Evolutionary conservation across 306 rosid genomes (phyloP).

Genomic region (Rosa multiflora): DNA sequence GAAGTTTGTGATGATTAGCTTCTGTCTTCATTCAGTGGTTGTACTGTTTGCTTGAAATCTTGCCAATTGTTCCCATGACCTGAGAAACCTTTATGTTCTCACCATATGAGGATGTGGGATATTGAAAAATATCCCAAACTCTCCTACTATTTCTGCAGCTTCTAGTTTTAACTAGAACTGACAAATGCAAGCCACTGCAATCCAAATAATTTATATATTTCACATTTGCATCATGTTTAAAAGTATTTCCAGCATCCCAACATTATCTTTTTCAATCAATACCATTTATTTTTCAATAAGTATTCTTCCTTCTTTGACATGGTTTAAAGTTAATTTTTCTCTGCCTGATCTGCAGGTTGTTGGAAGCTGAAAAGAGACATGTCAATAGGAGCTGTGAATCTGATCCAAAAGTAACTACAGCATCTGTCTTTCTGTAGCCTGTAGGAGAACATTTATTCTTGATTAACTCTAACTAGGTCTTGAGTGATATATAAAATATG

Average conservation of each 20-base stretch:
- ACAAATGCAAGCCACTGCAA: conserved; percentile 25
- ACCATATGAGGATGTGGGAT: conserved; percentile 70
- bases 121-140: conserved; percentile 65
- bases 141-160: conserved; percentile 67
- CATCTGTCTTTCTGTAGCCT: conserved; percentile 83
- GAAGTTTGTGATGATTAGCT: conserved; percentile 55
- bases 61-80: conserved; percentile 57
- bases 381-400: conserved; percentile 27
- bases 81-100: conserved; percentile 69
- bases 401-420: conserved; percentile 60
- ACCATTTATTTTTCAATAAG: not conserved
- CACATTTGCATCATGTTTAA: not conserved
- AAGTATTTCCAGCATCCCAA: not conserved
- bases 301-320: not conserved
- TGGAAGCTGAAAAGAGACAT: not conserved
- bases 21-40: conserved; percentile 59
- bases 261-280: not conserved
- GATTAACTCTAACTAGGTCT: not conserved
- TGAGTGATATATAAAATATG: not conserved
- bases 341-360: not conserved
- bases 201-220: not conserved
- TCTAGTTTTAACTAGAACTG: conserved; percentile 57
- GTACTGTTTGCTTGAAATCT: conserved; percentile 64
- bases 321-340: not conserved
- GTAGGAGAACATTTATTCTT: conserved; percentile 10